A percentile compares a stretch with the other conserved stretches of the same genome.
These are phyloP conservation scores for Eleusine coracana DNA, from an alignment of 176 grass and related monocot genomes.

Conservation along the genomic window DNA sequence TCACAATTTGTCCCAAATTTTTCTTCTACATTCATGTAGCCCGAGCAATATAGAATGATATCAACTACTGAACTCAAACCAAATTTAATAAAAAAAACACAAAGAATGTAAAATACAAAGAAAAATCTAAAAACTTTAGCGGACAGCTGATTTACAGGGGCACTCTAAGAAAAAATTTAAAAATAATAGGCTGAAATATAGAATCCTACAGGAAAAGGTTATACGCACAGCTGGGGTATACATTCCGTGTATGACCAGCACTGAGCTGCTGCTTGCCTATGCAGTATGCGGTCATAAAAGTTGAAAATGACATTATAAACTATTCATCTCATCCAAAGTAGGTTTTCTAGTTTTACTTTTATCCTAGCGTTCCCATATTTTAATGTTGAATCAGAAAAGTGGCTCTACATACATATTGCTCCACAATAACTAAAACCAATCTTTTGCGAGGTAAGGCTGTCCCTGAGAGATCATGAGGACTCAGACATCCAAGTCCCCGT, in stretches of 20 bases:
- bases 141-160: background rate
- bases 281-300: background rate
- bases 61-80: background rate
- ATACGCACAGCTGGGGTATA: background rate
- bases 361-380: background rate
- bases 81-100: background rate
- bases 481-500: background rate
- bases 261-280: background rate
- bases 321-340: slow-evolving; percentile 9
- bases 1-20: background rate
- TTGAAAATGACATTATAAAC: background rate
- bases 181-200: background rate
- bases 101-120: background rate
- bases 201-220: background rate
- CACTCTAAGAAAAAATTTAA: background rate
- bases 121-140: background rate
- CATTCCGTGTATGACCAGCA: background rate
- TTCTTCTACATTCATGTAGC: background rate
- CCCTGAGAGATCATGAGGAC: background rate
- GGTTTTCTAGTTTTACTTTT: background rate
- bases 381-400: background rate
- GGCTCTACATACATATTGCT: background rate
- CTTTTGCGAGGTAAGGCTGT: slow-evolving; percentile 1
- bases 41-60: background rate
- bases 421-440: background rate